These are phyloP conservation scores for Cadophora gregata DNA, from an alignment of 2,329 filamentous ascomycete species.

Conservation along the genomic window DNA sequence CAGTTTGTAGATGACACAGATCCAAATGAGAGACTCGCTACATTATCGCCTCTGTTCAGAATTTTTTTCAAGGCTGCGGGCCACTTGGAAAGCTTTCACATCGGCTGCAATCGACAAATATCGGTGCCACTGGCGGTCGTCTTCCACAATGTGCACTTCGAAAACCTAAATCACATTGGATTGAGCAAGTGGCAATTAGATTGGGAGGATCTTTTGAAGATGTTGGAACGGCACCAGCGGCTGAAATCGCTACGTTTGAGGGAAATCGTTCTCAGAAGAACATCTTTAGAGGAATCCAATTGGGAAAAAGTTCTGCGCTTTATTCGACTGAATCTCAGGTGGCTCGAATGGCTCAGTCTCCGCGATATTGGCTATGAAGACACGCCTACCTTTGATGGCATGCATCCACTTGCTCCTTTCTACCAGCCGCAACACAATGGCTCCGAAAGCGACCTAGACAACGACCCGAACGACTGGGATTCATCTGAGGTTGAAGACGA, in stretches of 20 bases:
- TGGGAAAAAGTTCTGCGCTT: conserved; percentile 66
- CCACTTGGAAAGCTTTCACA: conserved; percentile 66
- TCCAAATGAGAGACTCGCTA: conserved; percentile 61
- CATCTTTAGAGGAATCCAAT: conserved; percentile 47
- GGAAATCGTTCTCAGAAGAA: conserved; percentile 63
- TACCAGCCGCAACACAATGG: conserved; percentile 40
- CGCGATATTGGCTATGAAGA: conserved; percentile 63
- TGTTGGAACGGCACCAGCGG: conserved; percentile 61
- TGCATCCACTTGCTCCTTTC: conserved; percentile 44
- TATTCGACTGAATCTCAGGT: conserved; percentile 60
- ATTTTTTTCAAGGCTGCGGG: conserved; percentile 63
- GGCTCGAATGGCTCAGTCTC: conserved; percentile 67
- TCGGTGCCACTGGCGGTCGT: conserved; percentile 63
- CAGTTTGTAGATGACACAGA: conserved; percentile 56
- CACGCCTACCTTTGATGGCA: conserved; percentile 41
- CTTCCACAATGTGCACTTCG: conserved; percentile 67
- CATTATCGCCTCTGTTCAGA: conserved; percentile 62
- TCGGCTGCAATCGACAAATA: conserved; percentile 66
- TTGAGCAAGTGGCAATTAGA: conserved; percentile 68
- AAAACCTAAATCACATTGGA: conserved; percentile 65
- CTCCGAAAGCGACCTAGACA: conserved; percentile 35
- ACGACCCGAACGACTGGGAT: conserved; percentile 34
- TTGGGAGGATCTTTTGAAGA: conserved; percentile 63
- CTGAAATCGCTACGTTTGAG: conserved; percentile 62
- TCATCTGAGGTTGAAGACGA: conserved; percentile 23